Evolutionary conservation across 2,329 filamentous ascomycete species (phyloP), one percentile per base, ranked within the genome.

Genomic region (Trichophyton verrucosum): DNA sequence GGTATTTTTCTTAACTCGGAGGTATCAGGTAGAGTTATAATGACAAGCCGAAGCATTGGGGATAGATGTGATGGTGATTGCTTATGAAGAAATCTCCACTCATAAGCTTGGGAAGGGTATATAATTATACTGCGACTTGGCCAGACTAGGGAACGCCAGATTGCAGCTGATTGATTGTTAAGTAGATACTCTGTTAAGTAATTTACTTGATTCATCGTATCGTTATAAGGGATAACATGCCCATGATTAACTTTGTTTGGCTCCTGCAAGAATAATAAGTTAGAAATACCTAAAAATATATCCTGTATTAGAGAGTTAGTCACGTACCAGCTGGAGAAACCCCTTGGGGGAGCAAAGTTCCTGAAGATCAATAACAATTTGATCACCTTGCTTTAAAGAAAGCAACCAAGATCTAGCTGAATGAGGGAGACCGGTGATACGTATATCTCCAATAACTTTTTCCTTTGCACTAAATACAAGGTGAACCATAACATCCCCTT

Each of bases 151-250:
- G 44, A 66, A 44, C 67, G 66, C 57, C 65, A 71, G 58, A 75
- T 68, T 8, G 70, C 73, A 44, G 71, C 64, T 9, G 68, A 62
- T 17, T 69, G 62, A 17, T 66, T 61, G 17, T 62, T 62, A 2
- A 63, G 63, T 17, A 76, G 66, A 15, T 66, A 61, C 17, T 71
- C 61, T 11, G 68, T 67, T 57, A 73, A 64, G 3, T 60, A 60
- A 44, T 66, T 67, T 9, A 76, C 47, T 2, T 59, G 59, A 8
- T 63, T 27, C 36, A 70, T 66, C 2, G 69, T 73, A 51, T 75
- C 70, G 15, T 66, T 49, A 61, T 68, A 76, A 0, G 70, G 70
- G 60, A 72, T 66, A 27, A 74, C 63, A 68, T 70, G 75, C 40
- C 69, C 70, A 58, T 68, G 72, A 42, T 66, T 66, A 56, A 59